Conservation (phyloP, 176 grass and related monocot species). For the Cymbopogon citratus region DNA sequence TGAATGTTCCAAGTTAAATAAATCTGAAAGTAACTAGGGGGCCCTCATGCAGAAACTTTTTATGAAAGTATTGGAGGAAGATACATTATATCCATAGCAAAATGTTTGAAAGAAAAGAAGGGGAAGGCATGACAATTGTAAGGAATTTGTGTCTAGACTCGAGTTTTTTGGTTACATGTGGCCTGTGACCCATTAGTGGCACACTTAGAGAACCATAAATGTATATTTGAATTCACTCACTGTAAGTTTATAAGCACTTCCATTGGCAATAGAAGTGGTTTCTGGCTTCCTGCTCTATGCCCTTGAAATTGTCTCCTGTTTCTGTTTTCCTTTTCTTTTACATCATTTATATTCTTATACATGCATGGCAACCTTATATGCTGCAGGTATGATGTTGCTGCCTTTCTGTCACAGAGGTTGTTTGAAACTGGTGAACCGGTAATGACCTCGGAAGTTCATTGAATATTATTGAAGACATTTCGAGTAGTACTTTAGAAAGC, state of each 20-base stretch:
- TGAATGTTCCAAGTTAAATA: neutral
- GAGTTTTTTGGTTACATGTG: neutral
- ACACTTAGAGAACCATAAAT: neutral
- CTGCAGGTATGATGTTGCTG: conserved; percentile 83
- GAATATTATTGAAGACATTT: conserved; percentile 7
- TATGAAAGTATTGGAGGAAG: neutral
- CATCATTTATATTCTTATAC: conserved; percentile 6
- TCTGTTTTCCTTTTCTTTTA: neutral
- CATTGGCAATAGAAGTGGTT: neutral
- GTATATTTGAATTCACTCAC: neutral
- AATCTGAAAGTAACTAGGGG: neutral
- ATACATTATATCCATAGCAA: neutral
- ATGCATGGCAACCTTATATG: conserved; percentile 4
- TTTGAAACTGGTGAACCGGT: conserved; percentile 72
- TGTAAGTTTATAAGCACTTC: neutral
- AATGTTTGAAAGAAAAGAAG: neutral
- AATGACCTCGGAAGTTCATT: conserved; percentile 5
- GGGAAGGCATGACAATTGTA: neutral
- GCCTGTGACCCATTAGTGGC: neutral
- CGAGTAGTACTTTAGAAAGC: neutral
- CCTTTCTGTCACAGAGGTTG: conserved; percentile 58
- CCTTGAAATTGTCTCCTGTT: neutral
- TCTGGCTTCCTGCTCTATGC: neutral
- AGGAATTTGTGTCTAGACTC: neutral
- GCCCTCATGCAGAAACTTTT: neutral